These are phyloP conservation scores for Chaetomium olivaceum DNA, from an alignment of 2,329 filamentous ascomycete genomes.

Conservation along the genomic window DNA sequence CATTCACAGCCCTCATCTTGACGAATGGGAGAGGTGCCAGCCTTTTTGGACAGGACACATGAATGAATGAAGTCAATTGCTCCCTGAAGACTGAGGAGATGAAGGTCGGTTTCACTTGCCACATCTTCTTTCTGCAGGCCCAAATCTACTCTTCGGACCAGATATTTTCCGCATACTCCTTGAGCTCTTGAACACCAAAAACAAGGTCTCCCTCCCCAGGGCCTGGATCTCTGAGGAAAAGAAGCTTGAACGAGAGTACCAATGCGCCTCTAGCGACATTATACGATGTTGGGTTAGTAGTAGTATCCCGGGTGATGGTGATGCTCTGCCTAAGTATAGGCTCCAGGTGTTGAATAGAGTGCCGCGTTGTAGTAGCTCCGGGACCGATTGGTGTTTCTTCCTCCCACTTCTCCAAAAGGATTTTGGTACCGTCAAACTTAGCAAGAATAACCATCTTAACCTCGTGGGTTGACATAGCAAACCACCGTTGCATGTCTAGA, in stretches of 20 bases:
- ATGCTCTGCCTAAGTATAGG: conserved; percentile 24
- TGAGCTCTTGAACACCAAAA: conserved; percentile 12
- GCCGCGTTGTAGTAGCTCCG: too few relatives aligned
- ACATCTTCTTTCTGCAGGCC: too few relatives aligned
- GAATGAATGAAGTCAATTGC: too few relatives aligned
- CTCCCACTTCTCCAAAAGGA: conserved; percentile 28
- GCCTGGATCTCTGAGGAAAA: conserved; percentile 22
- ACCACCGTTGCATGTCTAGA: conserved; percentile 28
- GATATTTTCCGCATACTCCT: conserved; percentile 11
- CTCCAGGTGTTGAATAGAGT: too few relatives aligned
- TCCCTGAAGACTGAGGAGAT: too few relatives aligned
- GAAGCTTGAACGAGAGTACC: conserved; percentile 22
- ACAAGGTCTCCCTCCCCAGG: conserved; percentile 19
- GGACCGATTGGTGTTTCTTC: too few relatives aligned
- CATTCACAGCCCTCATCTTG: too few relatives aligned
- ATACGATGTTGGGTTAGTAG: conserved; percentile 22
- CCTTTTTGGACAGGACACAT: too few relatives aligned
- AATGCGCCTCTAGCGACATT: conserved; percentile 24
- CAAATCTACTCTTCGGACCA: conserved; percentile 4
- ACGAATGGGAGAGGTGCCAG: too few relatives aligned
- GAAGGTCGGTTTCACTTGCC: too few relatives aligned
- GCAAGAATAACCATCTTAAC: conserved; percentile 30
- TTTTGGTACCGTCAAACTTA: conserved; percentile 19
- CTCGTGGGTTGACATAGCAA: conserved; percentile 25
- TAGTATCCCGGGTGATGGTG: conserved; percentile 20